Base-by-base conservation (phyloP, 768 basidiomycete species). In the Tulasnella sp. region DNA sequence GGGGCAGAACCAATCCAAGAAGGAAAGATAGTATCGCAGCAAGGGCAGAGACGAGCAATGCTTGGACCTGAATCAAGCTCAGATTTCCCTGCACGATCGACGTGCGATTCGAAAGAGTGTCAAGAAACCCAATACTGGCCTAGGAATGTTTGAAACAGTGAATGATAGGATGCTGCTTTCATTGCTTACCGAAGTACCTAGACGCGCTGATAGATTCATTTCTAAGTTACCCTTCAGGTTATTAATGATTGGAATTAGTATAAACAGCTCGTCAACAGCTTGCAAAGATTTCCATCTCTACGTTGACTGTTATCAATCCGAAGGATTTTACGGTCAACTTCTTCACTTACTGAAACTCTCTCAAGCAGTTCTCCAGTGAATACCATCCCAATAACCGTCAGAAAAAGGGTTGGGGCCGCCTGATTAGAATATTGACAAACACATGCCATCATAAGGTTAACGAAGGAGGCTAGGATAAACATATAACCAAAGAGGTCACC, bases 141-240 rank as follows among this genome's bases (percentile, higher is more conserved):
- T 66, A 53, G 27, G 13, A 45, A n/a, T 10, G 15, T 46, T 15
- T 12, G n/a, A n/a, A n/a, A 37, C 10, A 13, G 45, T n/a, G 10
- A 31, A 46, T 46, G 12, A 12, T 15, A 20, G 29, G 29, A 5
- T 16, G 16, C 31, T n/a, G 15, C n/a, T n/a, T n/a, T 22, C 20
- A n/a, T 15, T 33, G 48, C 65, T 20, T 34, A 65, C 85, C 1
- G 91, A 83, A 0, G 95, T 99, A 1, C 86, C 83, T n/a, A 99
- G 73, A 12, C 93, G 77, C 0, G 95, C 90, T 3, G 91, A 92
- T 5, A 99, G 79, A 57, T 95, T 96, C 93, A 98, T 98, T 66
- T 98, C 95, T 32, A 98, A 75, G 61, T 99, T 89, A n/a, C 93
- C 95, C 60, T 95, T 96, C 51, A 99, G 76, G 59, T 98, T 98